Evolutionary conservation across 768 basidiomycete species (phyloP).

Genomic region (Mycena galericulata): DNA sequence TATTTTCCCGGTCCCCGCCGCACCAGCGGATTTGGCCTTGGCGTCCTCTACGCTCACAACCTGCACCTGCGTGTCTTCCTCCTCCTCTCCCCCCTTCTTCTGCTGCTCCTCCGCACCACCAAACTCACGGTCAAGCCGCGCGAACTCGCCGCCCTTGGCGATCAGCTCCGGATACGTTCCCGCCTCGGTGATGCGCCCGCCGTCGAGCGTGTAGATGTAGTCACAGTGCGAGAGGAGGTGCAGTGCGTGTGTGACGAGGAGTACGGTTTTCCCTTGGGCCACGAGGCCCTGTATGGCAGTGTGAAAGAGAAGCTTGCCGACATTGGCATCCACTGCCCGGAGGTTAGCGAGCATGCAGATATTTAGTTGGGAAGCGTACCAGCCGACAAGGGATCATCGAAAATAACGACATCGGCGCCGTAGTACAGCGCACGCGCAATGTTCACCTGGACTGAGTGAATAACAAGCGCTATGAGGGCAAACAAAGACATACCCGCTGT

Average conservation of each 20-base stretch:
- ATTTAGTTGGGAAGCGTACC: slow-evolving; percentile 47
- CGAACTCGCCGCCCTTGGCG: slow-evolving; percentile 61
- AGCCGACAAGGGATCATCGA: slow-evolving; percentile 76
- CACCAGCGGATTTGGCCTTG: slow-evolving; percentile 40
- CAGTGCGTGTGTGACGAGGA: slow-evolving; percentile 92
- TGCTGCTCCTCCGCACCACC: slow-evolving; percentile 47
- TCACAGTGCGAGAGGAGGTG: slow-evolving; percentile 92
- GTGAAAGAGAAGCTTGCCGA: slow-evolving; percentile 75
- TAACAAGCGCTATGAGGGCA: too few relatives aligned
- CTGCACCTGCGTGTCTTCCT: slow-evolving; percentile 38
- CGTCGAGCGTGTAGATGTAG: slow-evolving; percentile 82
- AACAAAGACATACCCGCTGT: slow-evolving; percentile 55
- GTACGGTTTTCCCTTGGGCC: slow-evolving; percentile 72
- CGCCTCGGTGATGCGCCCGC: slow-evolving; percentile 81
- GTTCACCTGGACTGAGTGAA: slow-evolving; percentile 57
- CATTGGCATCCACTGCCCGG: slow-evolving; percentile 74
- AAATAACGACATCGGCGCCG: slow-evolving; percentile 69
- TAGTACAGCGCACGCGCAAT: slow-evolving; percentile 79
- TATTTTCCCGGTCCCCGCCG: slow-evolving; percentile 67
- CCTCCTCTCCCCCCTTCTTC: slow-evolving; percentile 51
- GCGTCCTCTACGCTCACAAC: slow-evolving; percentile 41
- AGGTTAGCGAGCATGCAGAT: not conserved
- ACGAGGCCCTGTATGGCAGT: slow-evolving; percentile 67
- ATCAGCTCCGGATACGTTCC: slow-evolving; percentile 69
- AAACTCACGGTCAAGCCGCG: slow-evolving; percentile 69